A percentile compares a stretch with the other conserved stretches of the same genome.
phyloP scores from a whole-genome alignment of 192 early-diverging fungal genomes.

The Rhizophagus clarus region DNA sequence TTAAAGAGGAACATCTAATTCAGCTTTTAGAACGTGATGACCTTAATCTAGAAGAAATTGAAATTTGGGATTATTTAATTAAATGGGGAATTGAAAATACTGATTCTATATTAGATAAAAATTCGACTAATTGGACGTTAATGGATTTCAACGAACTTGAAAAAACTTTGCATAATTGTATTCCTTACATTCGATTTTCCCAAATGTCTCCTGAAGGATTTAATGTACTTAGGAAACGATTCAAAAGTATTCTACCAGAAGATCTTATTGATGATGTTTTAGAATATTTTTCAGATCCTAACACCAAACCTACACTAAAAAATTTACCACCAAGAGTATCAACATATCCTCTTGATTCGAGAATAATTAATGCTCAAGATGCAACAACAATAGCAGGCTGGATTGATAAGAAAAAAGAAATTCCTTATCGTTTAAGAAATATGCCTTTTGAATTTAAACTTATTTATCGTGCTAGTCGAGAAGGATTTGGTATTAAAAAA shows the following conservation, averaged over 20 bases:
- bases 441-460: not conserved
- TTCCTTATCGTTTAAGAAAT: not conserved
- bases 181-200: not conserved
- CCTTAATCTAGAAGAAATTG: slow-evolving; percentile 1
- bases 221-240: too few species aligned
- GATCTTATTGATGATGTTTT: not conserved
- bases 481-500: not conserved
- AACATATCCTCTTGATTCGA: not conserved
- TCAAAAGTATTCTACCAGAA: not conserved
- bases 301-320: not conserved
- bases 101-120: not conserved
- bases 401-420: not conserved
- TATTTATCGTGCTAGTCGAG: not conserved
- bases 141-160: not conserved
- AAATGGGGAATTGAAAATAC: slow-evolving; percentile 18
- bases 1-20: not conserved
- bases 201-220: too few species aligned
- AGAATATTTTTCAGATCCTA: not conserved
- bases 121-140: not conserved
- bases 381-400: not conserved
- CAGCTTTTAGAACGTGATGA: not conserved
- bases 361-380: not conserved
- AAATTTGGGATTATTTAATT: slow-evolving; percentile 15
- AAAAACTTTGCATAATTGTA: not conserved
- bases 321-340: not conserved